Evolutionary conservation across 345 rosid species (phyloP).

Genomic region (Lenwebbia sp.): DNA sequence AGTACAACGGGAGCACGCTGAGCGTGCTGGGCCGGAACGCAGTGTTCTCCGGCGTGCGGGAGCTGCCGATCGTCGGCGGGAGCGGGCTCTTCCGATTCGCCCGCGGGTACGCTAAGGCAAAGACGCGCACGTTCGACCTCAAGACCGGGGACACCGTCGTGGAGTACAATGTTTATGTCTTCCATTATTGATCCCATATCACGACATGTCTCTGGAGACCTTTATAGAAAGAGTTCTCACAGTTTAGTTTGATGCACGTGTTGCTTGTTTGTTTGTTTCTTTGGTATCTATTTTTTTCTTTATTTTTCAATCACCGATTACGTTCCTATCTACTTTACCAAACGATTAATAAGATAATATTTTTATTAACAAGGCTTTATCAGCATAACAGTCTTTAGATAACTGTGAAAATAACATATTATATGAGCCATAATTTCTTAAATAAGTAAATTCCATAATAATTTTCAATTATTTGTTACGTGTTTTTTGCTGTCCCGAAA

Average conservation of each 20-base stretch:
- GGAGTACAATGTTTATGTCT: conserved; percentile 28
- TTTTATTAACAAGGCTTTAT: background rate
- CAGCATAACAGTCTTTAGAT: too few species aligned
- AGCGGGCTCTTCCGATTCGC: conserved; percentile 57
- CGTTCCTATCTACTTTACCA: background rate
- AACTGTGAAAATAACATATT: too few species aligned
- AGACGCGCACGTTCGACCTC: conserved; percentile 11
- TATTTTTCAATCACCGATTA: background rate
- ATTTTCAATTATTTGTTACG: too few species aligned
- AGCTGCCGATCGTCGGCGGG: conserved; percentile 54
- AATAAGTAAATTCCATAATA: too few species aligned
- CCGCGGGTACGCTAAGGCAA: conserved; percentile 39
- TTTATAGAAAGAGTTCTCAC: background rate
- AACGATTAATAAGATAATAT: background rate
- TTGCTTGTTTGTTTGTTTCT: background rate
- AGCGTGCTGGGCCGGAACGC: conserved; percentile 39
- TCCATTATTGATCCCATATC: conserved; percentile 18
- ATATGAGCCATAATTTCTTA: too few species aligned
- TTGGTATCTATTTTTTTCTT: background rate
- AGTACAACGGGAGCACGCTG: conserved; percentile 50
- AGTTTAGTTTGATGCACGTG: background rate
- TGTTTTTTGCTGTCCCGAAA: too few species aligned
- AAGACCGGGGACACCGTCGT: conserved; percentile 18
- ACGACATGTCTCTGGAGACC: background rate
- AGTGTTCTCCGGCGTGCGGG: conserved; percentile 23